These are phyloP conservation scores for Conticribra guillardii DNA, from an alignment of 108 stramenopile species.

Conservation along the genomic window DNA sequence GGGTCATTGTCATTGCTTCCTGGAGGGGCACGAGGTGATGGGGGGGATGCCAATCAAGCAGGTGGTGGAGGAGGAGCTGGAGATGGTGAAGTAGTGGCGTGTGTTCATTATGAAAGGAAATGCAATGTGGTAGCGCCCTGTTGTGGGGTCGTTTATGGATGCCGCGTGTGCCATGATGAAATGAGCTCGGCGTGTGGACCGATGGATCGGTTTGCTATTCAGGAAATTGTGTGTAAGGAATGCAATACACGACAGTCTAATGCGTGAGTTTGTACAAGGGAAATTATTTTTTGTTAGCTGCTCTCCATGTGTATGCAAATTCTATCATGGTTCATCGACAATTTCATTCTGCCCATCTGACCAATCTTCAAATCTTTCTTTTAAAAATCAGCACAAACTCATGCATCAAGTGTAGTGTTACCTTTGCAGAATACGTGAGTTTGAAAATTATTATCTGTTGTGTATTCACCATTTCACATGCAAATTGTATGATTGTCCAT, in stretches of 20 bases:
- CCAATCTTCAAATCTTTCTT: neutral
- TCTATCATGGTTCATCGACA: neutral
- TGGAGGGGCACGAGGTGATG: neutral
- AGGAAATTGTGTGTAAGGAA: slow-evolving; percentile 78
- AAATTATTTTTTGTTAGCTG: too few species aligned
- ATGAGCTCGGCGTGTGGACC: slow-evolving; percentile 67
- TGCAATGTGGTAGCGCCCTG: slow-evolving; percentile 84
- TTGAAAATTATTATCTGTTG: too few species aligned
- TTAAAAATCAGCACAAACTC: slow-evolving; percentile 17
- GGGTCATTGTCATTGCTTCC: neutral
- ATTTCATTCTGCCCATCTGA: neutral
- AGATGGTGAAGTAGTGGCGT: slow-evolving; percentile 36
- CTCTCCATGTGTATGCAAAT: neutral
- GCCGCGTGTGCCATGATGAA: slow-evolving; percentile 89
- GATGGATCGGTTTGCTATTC: slow-evolving; percentile 80
- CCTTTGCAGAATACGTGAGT: slow-evolving; percentile 50
- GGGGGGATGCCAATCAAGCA: too few species aligned
- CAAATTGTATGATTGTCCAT: too few species aligned
- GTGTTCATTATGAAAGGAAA: slow-evolving; percentile 87
- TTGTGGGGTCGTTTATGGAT: slow-evolving; percentile 73
- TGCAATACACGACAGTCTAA: slow-evolving; percentile 70
- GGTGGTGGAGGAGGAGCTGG: neutral
- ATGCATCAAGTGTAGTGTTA: slow-evolving; percentile 26
- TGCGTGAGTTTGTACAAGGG: slow-evolving; percentile 18
- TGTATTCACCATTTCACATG: too few species aligned